These are phyloP conservation scores for Ogataea ramenticola DNA, from an alignment of 805 yeast genomes.

Conservation along the genomic window DNA sequence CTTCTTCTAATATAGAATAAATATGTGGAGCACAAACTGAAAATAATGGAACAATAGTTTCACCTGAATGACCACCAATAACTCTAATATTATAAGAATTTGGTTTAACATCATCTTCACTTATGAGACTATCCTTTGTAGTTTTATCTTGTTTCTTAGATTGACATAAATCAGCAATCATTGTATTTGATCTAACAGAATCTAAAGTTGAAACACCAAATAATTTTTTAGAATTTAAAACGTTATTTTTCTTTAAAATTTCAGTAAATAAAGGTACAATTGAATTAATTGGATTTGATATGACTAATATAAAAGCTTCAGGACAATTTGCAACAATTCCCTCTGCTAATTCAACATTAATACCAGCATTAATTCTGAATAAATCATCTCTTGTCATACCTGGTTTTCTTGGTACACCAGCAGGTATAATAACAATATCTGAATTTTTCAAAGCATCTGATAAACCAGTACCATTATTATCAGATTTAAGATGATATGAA, in stretches of 20 bases:
- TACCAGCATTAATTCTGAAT: conserved; percentile 62
- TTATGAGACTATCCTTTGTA: conserved; percentile 23
- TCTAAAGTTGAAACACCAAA: conserved; percentile 90
- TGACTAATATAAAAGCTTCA: conserved; percentile 69
- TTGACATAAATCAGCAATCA: conserved; percentile 40
- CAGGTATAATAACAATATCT: conserved; percentile 42
- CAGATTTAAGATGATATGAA: conserved; percentile 33
- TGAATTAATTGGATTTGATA: conserved; percentile 92
- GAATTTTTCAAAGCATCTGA: conserved; percentile 31
- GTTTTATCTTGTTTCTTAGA: no score
- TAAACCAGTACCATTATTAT: conserved; percentile 16
- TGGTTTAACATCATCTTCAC: conserved; percentile 25
- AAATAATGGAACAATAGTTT: conserved; percentile 84
- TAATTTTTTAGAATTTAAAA: conserved; percentile 62
- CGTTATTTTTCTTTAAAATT: conserved; percentile 59
- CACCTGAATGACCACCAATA: conserved; percentile 94
- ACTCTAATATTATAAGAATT: conserved; percentile 62
- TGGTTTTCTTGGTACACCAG: conserved; percentile 94
- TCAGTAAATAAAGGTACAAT: conserved; percentile 87
- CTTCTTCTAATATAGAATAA: conserved; percentile 24
- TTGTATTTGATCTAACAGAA: conserved; percentile 80
- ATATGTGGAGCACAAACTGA: conserved; percentile 32
- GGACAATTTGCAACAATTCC: conserved; percentile 70
- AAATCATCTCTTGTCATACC: conserved; percentile 98
- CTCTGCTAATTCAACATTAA: conserved; percentile 64